A percentile compares a stretch with the other conserved stretches of the same genome.
Evolutionary conservation across 1,139 yeast species (phyloP).

Genomic region (Geotrichum klebahnii): DNA sequence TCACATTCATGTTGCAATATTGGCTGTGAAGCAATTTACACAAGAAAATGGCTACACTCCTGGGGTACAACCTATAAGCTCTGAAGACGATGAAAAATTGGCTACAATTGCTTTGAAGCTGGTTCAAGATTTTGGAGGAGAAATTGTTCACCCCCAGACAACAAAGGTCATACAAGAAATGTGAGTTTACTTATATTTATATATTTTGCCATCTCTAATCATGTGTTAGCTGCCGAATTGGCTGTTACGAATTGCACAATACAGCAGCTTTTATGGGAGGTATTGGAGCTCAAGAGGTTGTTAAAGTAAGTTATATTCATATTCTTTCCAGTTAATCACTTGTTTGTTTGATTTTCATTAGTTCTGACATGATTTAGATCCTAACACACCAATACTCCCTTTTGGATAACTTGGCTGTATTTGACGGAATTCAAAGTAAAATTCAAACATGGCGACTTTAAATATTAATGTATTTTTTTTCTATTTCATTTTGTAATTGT

Average conservation of each 20-base stretch:
- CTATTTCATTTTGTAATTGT: background rate
- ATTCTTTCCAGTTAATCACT: background rate
- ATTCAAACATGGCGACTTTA: conserved; percentile 51
- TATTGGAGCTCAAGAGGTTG: conserved; percentile 68
- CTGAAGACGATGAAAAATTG: conserved; percentile 17
- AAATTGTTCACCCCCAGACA: conserved; percentile 19
- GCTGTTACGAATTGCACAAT: conserved; percentile 46
- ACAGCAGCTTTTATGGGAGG: conserved; percentile 68
- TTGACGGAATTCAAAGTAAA: conserved; percentile 59
- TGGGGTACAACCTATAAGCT: conserved; percentile 19
- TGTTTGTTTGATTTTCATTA: conserved; percentile 18
- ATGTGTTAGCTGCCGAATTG: conserved; percentile 36
- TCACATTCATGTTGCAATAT: conserved; percentile 30
- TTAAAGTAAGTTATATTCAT: conserved; percentile 41
- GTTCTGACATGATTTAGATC: no score
- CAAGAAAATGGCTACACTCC: conserved; percentile 26
- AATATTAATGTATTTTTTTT: background rate
- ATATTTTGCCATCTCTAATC: background rate
- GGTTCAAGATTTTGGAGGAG: conserved; percentile 21
- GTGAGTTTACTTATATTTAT: conserved; percentile 19
- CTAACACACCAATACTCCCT: conserved; percentile 72
- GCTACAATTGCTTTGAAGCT: conserved; percentile 23
- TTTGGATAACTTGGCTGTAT: conserved; percentile 58
- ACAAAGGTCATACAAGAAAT: conserved; percentile 27
- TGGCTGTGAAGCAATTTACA: conserved; percentile 28